Conservation (phyloP, 805 yeast genomes). For the Metschnikowia similis region DNA sequence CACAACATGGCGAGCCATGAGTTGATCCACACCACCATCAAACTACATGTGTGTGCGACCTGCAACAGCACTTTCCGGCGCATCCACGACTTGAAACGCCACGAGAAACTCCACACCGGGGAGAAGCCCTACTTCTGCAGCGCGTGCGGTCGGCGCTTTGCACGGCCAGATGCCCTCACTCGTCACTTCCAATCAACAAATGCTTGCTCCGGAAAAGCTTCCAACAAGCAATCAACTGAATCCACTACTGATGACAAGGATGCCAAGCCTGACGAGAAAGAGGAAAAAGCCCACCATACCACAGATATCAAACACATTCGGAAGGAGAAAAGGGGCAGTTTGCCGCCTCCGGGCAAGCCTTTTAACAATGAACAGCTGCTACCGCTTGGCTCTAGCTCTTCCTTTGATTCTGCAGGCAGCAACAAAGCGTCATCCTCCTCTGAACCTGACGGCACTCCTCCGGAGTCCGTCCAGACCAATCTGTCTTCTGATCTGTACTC, state of each 20-base stretch:
- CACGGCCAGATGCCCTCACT: conserved; percentile 71
- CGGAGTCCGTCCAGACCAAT: not conserved
- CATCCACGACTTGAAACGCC: conserved; percentile 73
- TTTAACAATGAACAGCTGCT: conserved; percentile 13
- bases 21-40: conserved; percentile 60
- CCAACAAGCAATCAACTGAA: not conserved
- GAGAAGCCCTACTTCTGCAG: conserved; percentile 63
- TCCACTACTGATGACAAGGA: not conserved
- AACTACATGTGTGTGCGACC: conserved; percentile 58
- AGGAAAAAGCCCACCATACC: not conserved
- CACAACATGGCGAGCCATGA: conserved; percentile 73
- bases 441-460: conserved; percentile 1
- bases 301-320: not conserved
- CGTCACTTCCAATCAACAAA: conserved; percentile 54
- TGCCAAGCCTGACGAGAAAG: conserved; percentile 2
- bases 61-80: conserved; percentile 66
- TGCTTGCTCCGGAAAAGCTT: conserved; percentile 24
- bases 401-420: conserved; percentile 6
- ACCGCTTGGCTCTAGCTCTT: conserved; percentile 11
- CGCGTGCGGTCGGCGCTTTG: conserved; percentile 60
- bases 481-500: not conserved
- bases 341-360: conserved; percentile 2
- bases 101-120: conserved; percentile 71
- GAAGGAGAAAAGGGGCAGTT: not conserved
- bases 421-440: conserved; percentile 1